phyloP scores from a whole-genome alignment of 352 stramenopile species.

The Phytophthora quininea region DNA sequence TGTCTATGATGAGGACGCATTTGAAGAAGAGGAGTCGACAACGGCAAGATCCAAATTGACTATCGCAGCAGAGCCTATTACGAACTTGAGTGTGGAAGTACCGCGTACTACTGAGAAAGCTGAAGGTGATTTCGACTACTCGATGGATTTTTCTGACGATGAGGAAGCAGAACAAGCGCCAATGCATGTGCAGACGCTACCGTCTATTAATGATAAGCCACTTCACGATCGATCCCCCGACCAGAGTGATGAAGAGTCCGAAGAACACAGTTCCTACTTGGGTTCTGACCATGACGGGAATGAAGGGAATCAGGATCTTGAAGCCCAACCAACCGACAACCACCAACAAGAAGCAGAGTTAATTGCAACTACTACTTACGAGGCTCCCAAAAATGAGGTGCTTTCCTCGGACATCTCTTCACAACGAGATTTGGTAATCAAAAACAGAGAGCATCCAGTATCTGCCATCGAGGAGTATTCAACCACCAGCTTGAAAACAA shows the following conservation, averaged over 20 bases:
- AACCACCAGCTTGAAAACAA: background rate
- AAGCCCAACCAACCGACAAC: too few species aligned
- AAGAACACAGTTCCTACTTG: too few species aligned
- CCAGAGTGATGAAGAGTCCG: background rate
- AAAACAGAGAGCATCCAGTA: too few species aligned
- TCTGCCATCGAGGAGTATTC: too few species aligned
- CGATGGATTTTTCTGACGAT: slow-evolving; percentile 76
- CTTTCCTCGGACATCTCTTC: too few species aligned
- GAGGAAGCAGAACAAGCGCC: slow-evolving; percentile 7
- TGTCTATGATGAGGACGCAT: slow-evolving; percentile 56
- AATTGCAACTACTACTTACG: too few species aligned
- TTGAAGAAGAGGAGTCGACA: slow-evolving; percentile 53
- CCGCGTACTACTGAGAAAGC: slow-evolving; percentile 11
- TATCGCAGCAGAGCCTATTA: background rate
- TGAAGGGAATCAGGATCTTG: too few species aligned
- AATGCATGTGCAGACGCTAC: background rate
- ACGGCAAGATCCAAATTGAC: background rate
- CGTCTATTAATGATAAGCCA: background rate
- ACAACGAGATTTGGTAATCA: too few species aligned
- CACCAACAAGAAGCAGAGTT: too few species aligned
- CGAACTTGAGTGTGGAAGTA: background rate
- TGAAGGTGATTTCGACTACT: slow-evolving; percentile 65
- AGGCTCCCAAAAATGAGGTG: too few species aligned
- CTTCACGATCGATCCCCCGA: too few species aligned
- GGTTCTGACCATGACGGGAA: too few species aligned